phyloP scores from a whole-genome alignment of 495 filamentous ascomycete genomes.

The Neurospora sp. region DNA sequence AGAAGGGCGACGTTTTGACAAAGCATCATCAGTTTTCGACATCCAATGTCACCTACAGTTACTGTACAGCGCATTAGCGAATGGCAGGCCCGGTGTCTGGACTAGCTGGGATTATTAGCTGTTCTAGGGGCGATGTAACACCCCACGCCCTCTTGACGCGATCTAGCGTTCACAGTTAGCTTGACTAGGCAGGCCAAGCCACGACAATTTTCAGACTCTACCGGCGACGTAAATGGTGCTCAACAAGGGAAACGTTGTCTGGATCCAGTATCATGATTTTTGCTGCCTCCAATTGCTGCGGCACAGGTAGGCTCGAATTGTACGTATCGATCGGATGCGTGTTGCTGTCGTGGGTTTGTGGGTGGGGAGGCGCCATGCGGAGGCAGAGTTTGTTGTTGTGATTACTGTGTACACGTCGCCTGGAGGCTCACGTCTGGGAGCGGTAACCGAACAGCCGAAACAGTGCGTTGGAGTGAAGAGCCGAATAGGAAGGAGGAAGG shows the following conservation, averaged over 20 bases:
- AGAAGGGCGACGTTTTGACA: neutral
- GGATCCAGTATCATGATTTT: neutral
- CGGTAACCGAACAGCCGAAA: neutral
- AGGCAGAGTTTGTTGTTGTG: neutral
- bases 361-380: neutral
- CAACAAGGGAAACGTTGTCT: neutral
- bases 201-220: neutral
- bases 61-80: neutral
- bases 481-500: neutral
- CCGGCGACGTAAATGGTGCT: neutral
- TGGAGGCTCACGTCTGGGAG: neutral
- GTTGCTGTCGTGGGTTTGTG: neutral
- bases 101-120: neutral
- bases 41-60: neutral
- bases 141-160: neutral
- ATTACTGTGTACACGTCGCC: neutral
- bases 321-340: neutral
- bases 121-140: neutral
- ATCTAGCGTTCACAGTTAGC: neutral
- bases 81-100: neutral
- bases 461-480: neutral
- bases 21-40: neutral
- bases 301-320: neutral
- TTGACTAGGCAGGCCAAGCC: neutral
- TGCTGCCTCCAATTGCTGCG: neutral